Base-by-base conservation (phyloP, 192 early-diverging fungal genomes). In the Mortierella claussenii region DNA sequence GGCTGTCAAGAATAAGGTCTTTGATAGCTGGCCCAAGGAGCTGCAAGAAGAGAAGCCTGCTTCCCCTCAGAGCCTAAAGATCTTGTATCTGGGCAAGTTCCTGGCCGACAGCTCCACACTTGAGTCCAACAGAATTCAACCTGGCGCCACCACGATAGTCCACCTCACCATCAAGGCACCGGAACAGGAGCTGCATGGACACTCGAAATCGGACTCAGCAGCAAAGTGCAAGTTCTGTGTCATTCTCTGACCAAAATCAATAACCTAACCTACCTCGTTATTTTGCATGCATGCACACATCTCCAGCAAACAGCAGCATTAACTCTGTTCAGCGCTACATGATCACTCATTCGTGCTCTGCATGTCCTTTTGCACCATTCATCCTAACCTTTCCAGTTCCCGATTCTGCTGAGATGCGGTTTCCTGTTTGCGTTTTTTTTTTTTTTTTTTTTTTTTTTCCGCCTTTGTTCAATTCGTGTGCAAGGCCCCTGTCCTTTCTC, bases 51-150 rank as follows among this genome's bases (percentile, higher is more conserved):
- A 83, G 53, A 71, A 62, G 6, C 80, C 80, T 2, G 56, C 65
- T 4, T 66, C 82, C 3, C 66, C 68, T 13, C 80, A 80, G 43
- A 73, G 63, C 37, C 49, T 83, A 59, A 81, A 79, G 46, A 80
- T 83, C 44, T 69, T 83, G 15, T 81, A 83, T 51, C 55, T 74
- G 48, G 82, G 82, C 40, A 74, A 76, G 62, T 81, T 83, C 53
- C 67, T 83, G 18, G 80, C 80, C 26, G 79, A 83, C 46, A 54
- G 17, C 46, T 68, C 75, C 12, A 81, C 82, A 0, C 79, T 83
- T 31, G 69, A 81, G 54, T 62, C 75, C 40, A 83, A 81, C 54
- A 83, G 76, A 55, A 83, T 83, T 44, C 65, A 74, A 26, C 56
- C 76, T 1, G 82, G 80, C 2, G 59, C 69, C 18, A 62, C 60